Evolutionary conservation across 768 basidiomycete species (phyloP).

Genomic region (Mycena rebaudengoi): DNA sequence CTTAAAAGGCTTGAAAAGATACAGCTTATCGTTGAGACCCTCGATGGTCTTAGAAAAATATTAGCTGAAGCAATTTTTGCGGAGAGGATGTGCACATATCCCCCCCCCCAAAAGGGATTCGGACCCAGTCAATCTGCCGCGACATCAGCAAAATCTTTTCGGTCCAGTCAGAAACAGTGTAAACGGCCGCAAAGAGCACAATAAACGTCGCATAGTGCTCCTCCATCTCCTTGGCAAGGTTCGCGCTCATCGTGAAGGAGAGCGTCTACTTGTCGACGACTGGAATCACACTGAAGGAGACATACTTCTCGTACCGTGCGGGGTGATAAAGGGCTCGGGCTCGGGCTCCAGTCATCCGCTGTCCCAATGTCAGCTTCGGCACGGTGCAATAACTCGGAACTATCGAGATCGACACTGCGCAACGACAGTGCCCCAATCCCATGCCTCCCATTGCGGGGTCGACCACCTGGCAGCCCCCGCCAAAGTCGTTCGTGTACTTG

Average conservation of each 20-base stretch:
- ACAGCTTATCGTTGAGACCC: conserved; percentile 78
- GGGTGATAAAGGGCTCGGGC: conserved; percentile 85
- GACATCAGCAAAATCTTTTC: conserved; percentile 78
- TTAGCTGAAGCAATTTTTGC: neutral
- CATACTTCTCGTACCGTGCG: conserved; percentile 75
- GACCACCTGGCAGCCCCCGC: conserved; percentile 84
- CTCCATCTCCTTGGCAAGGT: conserved; percentile 73
- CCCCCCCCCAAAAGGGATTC: conserved; percentile 89
- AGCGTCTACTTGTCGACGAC: conserved; percentile 82
- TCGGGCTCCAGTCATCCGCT: conserved; percentile 72
- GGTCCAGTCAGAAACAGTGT: conserved; percentile 51
- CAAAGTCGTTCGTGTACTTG: conserved; percentile 80
- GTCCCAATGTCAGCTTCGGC: conserved; percentile 20
- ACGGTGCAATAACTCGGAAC: no score
- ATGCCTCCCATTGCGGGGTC: conserved; percentile 72
- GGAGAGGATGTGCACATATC: conserved; percentile 34
- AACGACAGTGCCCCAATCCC: conserved; percentile 75
- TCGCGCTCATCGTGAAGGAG: conserved; percentile 71
- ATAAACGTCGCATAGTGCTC: conserved; percentile 89
- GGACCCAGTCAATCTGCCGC: conserved; percentile 86
- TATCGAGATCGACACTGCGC: conserved; percentile 66
- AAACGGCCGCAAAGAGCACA: conserved; percentile 48
- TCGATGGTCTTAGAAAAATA: conserved; percentile 66
- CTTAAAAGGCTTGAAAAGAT: conserved; percentile 69
- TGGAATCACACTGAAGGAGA: conserved; percentile 47